Conservation (phyloP, 352 stramenopile genomes). For the Blastocystis sp. region DNA sequence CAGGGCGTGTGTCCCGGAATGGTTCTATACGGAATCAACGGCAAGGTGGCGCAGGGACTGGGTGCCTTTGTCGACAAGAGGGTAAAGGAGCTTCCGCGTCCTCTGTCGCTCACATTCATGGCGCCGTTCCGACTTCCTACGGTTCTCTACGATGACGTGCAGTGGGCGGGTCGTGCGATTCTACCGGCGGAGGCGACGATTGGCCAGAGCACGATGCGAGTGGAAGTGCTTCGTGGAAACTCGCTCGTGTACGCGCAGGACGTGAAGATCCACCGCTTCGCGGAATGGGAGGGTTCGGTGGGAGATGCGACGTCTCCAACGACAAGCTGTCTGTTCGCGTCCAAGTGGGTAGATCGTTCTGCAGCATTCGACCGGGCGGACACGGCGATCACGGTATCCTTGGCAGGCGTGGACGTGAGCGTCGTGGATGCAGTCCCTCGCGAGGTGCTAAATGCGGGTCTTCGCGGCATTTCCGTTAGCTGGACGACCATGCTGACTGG, state of each 20-base stretch:
- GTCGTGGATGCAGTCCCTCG: background rate
- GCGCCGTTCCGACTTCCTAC: constrained; percentile 11
- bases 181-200: background rate
- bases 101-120: constrained; percentile 20
- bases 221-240: background rate
- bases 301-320: background rate
- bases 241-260: background rate
- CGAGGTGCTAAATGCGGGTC: constrained; percentile 4
- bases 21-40: constrained; percentile 41
- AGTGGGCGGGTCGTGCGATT: background rate
- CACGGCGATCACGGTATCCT: background rate
- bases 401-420: background rate
- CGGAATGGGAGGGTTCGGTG: background rate
- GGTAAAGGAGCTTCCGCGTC: background rate
- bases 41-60: background rate
- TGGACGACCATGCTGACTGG: background rate
- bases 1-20: constrained; percentile 15
- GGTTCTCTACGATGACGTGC: background rate
- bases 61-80: background rate
- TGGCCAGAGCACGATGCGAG: background rate
- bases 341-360: background rate
- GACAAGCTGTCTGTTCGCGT: background rate
- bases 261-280: background rate
- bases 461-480: background rate
- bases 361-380: background rate